Evolutionary conservation across 2,329 filamentous ascomycete genomes (phyloP).

Genomic region (Curvularia eragrostidis): DNA sequence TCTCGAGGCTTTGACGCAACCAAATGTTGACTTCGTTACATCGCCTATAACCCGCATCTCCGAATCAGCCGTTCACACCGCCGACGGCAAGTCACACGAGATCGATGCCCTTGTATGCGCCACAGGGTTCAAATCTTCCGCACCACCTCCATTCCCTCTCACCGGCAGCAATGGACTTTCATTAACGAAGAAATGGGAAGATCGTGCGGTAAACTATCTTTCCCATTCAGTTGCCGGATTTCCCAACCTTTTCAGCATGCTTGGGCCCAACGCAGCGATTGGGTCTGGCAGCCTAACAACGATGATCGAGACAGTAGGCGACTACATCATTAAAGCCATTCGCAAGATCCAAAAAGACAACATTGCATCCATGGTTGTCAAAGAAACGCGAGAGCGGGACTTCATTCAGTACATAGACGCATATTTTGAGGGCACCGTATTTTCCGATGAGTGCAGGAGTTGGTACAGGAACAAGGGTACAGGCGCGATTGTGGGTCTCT

Average conservation of each 20-base stretch:
- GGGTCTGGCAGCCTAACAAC: constrained; percentile 50
- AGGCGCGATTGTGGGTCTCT: constrained; percentile 41
- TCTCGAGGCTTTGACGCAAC: constrained; percentile 55
- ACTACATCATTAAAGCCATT: constrained; percentile 50
- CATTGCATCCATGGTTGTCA: constrained; percentile 47
- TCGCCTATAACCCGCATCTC: constrained; percentile 47
- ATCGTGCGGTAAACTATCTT: constrained; percentile 42
- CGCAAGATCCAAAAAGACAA: constrained; percentile 55
- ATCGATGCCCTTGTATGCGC: constrained; percentile 56
- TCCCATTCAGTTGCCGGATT: constrained; percentile 38
- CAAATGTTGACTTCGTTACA: constrained; percentile 51
- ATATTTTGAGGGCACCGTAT: constrained; percentile 46
- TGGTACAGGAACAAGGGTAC: constrained; percentile 45
- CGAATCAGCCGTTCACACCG: constrained; percentile 49
- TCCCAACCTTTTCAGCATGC: constrained; percentile 54
- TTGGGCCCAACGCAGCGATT: constrained; percentile 52
- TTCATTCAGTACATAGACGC: constrained; percentile 42
- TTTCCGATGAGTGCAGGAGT: constrained; percentile 43
- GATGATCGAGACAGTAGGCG: constrained; percentile 51
- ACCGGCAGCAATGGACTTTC: constrained; percentile 38
- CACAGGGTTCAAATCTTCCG: constrained; percentile 53
- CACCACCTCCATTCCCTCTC: constrained; percentile 51
- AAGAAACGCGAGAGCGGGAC: constrained; percentile 35
- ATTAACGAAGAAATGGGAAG: constrained; percentile 45
- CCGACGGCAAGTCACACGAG: constrained; percentile 49